Base-by-base conservation (phyloP, 768 basidiomycete genomes). In the Termitomyces sp. region DNA sequence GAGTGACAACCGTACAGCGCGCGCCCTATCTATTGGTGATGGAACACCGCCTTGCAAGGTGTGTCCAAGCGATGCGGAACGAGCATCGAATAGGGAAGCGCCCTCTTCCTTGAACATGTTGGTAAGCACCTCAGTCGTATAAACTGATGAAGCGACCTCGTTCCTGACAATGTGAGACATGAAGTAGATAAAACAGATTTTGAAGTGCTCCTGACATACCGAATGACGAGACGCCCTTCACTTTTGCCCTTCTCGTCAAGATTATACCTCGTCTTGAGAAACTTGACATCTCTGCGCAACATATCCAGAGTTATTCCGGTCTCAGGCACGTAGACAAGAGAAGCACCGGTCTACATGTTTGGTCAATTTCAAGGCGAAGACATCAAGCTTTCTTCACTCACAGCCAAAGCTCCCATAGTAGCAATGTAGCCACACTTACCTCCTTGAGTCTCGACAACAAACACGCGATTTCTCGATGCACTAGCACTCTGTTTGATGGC, bases 401-500 rank as follows among this genome's bases (percentile, higher is more conserved):
- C 95, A 42, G 96, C 97, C 65, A 99, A 77, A 11, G 94, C 97
- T 55, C 97, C 97, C 81, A 98, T 84, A 0, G 95, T 88, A 2
- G 96, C 95, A 57, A 99, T 85, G 70, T 95, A 99, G 7, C 97
- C 97, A 69, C 93, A 97, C 70, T 90, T 88, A 6, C 96, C 97
- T 52, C 97, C 97, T 71, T 98, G 97, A 0, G 95, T 98, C 75
- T 99, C 96, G 18, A 99, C 93, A 2, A 98, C 90, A 69, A 99
- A 99, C 59, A 98, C 97, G 36, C 97, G 79, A 72, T 98, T 95
- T 62, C 97, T 75, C 69, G 94, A 97, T 4, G 97, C 96, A 57
- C 91, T 91, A 16, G 97, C 97, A 68, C 93, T 95, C 80, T 99
- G 97, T 76, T 95, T 97, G 77, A 99, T 98, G 45, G 95, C 88